These are phyloP conservation scores for Colletotrichum sp. DNA, from an alignment of 2,329 filamentous ascomycete species.

Conservation along the genomic window DNA sequence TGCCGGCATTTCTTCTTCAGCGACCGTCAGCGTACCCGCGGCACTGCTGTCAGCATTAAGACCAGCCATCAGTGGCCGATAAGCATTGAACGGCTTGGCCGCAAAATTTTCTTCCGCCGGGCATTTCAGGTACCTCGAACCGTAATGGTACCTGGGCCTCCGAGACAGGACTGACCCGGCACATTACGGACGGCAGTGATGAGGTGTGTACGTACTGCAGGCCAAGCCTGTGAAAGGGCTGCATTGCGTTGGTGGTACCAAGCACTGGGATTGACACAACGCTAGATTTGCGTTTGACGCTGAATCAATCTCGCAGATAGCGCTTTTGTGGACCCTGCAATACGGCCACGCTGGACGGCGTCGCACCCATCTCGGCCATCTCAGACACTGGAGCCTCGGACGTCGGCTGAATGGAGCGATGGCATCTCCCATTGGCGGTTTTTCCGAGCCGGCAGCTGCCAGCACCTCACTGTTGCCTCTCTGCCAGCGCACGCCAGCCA, in stretches of 20 bases:
- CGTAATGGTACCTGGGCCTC: neutral
- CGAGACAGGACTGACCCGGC: neutral
- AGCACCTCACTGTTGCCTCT: neutral
- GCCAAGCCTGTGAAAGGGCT: neutral
- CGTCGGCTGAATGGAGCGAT: conserved; percentile 14
- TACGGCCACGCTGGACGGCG: neutral
- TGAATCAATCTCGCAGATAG: conserved; percentile 19
- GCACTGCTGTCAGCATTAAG: neutral
- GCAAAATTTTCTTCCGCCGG: neutral
- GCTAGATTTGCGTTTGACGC: conserved; percentile 16
- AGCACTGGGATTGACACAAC: conserved; percentile 7
- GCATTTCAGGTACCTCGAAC: neutral
- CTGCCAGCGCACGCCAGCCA: conserved; percentile 8
- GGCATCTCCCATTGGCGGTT: neutral
- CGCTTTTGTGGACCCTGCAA: conserved; percentile 10
- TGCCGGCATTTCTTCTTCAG: conserved; percentile 7
- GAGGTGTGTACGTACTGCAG: neutral
- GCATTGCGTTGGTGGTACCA: conserved; percentile 8
- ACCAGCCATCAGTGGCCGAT: neutral
- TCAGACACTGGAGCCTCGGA: conserved; percentile 14
- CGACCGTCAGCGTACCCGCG: neutral
- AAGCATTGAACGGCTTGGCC: neutral
- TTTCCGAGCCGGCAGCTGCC: neutral
- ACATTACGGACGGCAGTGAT: neutral
- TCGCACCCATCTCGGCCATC: conserved; percentile 8